Base-by-base conservation (phyloP, 345 rosid genomes). In the Microcos paniculata region DNA sequence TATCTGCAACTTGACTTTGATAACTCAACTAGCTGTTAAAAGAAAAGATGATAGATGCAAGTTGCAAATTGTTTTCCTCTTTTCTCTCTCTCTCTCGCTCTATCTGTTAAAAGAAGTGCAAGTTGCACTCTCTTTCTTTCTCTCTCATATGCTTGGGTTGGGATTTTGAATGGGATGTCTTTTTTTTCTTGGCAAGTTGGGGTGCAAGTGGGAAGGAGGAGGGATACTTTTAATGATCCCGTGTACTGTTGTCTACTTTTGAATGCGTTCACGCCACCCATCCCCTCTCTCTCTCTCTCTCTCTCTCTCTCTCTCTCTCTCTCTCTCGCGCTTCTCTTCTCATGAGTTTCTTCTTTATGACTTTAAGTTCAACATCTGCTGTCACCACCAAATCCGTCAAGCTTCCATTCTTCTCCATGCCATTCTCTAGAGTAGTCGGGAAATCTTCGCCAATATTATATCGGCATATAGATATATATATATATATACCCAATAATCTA, bases 181-280 rank as follows among this genome's bases (percentile, higher is more conserved):
- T 48, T 67, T 55, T 82, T 35, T 35, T 35, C 6, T 35, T 35
- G 40, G 88, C 90, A 88, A 88, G 89, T 87, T 84, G 90, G 71
- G 7, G 19, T 62, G 89, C 89, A 86, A 82, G 87, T 86, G 78
- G 88, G 76, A 65, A 35, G 75, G 79, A 26, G 33, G 70, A 66
- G 74, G 68, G 8, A 43, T 71, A 70, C 72, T 80, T 76, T 82
- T 72, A 70, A 77, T 84, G 73, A 76, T 74, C 79, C 40, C 70
- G 59, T 79, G 82, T 28, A 35, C 35, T 76, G 1, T 70, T 77
- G 70, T 77, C 73, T 66, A 8, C 76, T 80, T 78, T 82, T 78
- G 33, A 80, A 80, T 74, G 78, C 78, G 38, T 80, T 76, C 76
- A 80, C 84, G 85, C 84, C 80, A 76, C 49, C 81, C 76, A 15